These are phyloP conservation scores for Candida easanensis DNA, from an alignment of 805 yeast genomes.

Conservation along the genomic window DNA sequence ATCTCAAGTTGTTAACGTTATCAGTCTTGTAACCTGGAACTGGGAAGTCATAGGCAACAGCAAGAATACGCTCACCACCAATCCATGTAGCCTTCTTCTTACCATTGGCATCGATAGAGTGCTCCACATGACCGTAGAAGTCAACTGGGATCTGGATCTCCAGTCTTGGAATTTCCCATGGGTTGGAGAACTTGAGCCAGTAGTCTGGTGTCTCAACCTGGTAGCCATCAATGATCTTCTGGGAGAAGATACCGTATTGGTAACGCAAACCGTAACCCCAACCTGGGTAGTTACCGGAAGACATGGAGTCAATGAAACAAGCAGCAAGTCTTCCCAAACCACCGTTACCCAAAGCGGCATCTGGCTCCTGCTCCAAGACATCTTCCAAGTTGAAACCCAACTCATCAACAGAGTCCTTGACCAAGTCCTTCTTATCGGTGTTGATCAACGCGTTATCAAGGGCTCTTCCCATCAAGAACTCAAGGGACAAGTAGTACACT, in stretches of 20 bases:
- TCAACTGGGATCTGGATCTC: constrained; percentile 89
- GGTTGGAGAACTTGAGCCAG: constrained; percentile 85
- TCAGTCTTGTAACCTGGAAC: constrained; percentile 84
- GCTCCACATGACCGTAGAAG: constrained; percentile 71
- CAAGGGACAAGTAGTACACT: constrained; percentile 81
- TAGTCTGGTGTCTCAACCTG: constrained; percentile 95
- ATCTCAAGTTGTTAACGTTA: constrained; percentile 82
- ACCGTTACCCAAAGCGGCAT: constrained; percentile 94
- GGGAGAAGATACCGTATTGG: constrained; percentile 91
- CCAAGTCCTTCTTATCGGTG: constrained; percentile 60
- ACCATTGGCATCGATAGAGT: constrained; percentile 43
- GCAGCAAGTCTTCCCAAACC: constrained; percentile 95
- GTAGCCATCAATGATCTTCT: constrained; percentile 84
- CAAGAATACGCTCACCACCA: constrained; percentile 87
- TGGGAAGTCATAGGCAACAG: constrained; percentile 89
- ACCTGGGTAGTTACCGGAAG: constrained; percentile 84
- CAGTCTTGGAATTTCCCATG: constrained; percentile 88
- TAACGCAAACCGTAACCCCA: constrained; percentile 97
- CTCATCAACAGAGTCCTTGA: constrained; percentile 55
- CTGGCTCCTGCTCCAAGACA: constrained; percentile 81
- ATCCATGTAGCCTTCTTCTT: constrained; percentile 70
- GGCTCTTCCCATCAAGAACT: constrained; percentile 92
- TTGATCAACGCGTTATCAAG: constrained; percentile 91
- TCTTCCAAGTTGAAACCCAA: constrained; percentile 90
- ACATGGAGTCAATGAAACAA: constrained; percentile 85